Percentiles rank a stretch among this genome's conserved stretches.
Conservation (phyloP, 768 basidiomycete species). For the Exidia glandulosa region DNA sequence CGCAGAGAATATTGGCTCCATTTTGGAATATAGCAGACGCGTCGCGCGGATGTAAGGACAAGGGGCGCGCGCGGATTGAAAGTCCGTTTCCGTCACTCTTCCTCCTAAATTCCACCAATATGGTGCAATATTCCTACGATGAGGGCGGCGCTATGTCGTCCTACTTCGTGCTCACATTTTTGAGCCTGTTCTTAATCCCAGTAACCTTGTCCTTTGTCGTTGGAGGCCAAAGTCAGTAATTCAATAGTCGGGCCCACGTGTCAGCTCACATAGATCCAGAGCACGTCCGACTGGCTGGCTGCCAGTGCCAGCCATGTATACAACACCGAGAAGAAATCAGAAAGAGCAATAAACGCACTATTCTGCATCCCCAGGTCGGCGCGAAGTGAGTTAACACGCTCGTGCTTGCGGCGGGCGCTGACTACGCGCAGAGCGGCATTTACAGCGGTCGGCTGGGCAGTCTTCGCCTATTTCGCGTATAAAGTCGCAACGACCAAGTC, state of each 20-base stretch:
- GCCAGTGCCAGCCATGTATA: conserved; percentile 51
- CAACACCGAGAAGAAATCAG: conserved; percentile 39
- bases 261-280: conserved; percentile 14
- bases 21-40: not conserved
- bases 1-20: not conserved
- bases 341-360: conserved; percentile 33
- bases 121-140: conserved; percentile 81
- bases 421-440: conserved; percentile 58
- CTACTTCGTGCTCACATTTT: conserved; percentile 86
- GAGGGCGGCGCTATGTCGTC: conserved; percentile 78
- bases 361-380: conserved; percentile 37
- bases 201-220: conserved; percentile 36
- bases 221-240: not conserved
- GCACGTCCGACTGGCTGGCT: conserved; percentile 32
- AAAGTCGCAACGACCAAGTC: conserved; percentile 44
- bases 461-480: conserved; percentile 57
- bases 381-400: conserved; percentile 35
- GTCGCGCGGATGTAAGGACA: not conserved
- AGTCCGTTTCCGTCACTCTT: not conserved
- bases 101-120: conserved; percentile 16
- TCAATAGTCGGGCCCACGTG: conserved; percentile 1
- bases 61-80: not conserved
- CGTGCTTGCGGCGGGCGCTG: no score
- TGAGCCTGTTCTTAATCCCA: conserved; percentile 74
- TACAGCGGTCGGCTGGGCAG: conserved; percentile 60